Evolutionary conservation across 768 basidiomycete species (phyloP).

Genomic region (Antrodiella citrinella): DNA sequence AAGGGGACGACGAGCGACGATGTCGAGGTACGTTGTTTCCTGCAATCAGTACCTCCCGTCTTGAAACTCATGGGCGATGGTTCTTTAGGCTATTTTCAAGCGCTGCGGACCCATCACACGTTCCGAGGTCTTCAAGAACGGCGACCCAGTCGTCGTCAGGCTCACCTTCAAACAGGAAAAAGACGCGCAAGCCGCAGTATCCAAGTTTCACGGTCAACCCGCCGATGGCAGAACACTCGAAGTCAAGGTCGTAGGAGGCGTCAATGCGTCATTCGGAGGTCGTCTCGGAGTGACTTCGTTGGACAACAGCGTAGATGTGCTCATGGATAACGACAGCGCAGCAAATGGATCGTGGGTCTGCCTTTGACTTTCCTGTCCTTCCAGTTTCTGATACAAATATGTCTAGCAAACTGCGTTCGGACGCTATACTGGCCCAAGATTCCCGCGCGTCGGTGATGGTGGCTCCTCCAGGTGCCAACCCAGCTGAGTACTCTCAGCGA

Average conservation of each 20-base stretch:
- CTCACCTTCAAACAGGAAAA: conserved; percentile 62
- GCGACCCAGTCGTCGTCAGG: conserved; percentile 43
- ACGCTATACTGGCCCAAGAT: conserved; percentile 55
- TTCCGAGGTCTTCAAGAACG: conserved; percentile 21
- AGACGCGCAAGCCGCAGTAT: conserved; percentile 58
- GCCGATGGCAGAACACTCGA: conserved; percentile 74
- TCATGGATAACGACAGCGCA: conserved; percentile 40
- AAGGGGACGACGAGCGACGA: conserved; percentile 76
- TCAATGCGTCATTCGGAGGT: conserved; percentile 46
- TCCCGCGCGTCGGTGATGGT: conserved; percentile 64
- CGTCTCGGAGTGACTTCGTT: conserved; percentile 46
- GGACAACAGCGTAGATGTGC: conserved; percentile 35
- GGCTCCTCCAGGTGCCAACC: conserved; percentile 59
- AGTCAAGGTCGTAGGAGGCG: conserved; percentile 54
- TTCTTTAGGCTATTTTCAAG: conserved; percentile 62
- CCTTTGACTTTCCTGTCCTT: background rate
- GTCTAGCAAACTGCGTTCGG: conserved; percentile 78
- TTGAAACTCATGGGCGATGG: background rate
- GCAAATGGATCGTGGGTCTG: conserved; percentile 50
- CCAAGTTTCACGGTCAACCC: conserved; percentile 71
- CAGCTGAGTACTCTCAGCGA: conserved; percentile 39
- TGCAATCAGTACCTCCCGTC: too few relatives aligned
- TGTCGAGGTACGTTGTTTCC: conserved; percentile 39
- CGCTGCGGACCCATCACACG: conserved; percentile 62
- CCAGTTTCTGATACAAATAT: background rate